phyloP scores from a whole-genome alignment of 2,329 filamentous ascomycete genomes.

The Epichloe sylvatica region DNA sequence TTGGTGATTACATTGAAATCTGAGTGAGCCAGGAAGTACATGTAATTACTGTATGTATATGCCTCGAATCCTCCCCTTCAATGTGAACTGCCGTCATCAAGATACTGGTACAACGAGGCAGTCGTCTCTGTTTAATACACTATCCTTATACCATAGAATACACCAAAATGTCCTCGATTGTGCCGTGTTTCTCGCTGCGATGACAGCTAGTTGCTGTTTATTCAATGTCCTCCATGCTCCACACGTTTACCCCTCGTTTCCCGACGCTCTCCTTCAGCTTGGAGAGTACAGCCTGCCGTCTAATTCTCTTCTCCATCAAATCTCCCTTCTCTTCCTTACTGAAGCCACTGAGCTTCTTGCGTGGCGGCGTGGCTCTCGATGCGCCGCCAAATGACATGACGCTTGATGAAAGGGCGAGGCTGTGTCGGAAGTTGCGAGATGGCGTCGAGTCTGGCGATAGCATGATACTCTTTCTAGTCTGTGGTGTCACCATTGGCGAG shows the following conservation, averaged over 20 bases:
- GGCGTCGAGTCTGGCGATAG: conserved; percentile 31
- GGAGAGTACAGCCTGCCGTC: conserved; percentile 36
- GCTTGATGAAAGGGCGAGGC: conserved; percentile 21
- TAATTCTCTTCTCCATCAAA: conserved; percentile 39
- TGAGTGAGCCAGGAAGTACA: too few relatives aligned
- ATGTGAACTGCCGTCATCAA: background rate
- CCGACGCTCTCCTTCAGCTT: conserved; percentile 37
- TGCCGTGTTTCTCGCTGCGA: background rate
- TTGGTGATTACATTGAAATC: too few relatives aligned
- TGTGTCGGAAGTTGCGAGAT: conserved; percentile 28
- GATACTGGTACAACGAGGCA: background rate
- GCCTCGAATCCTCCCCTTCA: too few relatives aligned
- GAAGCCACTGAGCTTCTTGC: conserved; percentile 50
- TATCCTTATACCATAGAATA: conserved; percentile 12
- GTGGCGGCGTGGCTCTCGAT: conserved; percentile 30
- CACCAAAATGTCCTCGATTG: conserved; percentile 1
- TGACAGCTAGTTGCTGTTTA: conserved; percentile 11
- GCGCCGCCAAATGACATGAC: conserved; percentile 28
- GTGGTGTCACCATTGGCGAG: conserved; percentile 27
- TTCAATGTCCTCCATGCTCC: conserved; percentile 35
- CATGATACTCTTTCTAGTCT: conserved; percentile 23
- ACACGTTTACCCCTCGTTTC: conserved; percentile 35
- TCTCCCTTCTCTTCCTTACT: conserved; percentile 43
- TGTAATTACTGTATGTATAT: too few relatives aligned
- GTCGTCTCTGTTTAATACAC: background rate